Evolutionary conservation across 139 green algal species (phyloP), one percentile per base, ranked within the genome.

Genomic region (Penium margaritaceum): DNA sequence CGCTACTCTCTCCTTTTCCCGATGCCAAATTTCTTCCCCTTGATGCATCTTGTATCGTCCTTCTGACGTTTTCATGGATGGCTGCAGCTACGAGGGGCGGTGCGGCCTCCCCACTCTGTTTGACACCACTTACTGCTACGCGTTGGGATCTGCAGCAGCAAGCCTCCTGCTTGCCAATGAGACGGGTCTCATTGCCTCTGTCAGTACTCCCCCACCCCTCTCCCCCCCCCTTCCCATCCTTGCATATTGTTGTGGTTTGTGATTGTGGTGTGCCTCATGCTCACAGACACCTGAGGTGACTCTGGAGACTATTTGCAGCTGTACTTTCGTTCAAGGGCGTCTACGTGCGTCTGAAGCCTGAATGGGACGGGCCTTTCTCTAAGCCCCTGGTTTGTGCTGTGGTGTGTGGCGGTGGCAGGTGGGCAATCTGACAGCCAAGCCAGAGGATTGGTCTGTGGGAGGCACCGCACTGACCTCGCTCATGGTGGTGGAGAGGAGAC

Each of bases 31-130:
- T 29, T 37, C 29, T 36, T 55, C 44, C 3, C 27, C 44, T 55
- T 9, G 3, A 17, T 9, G 19, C 27, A 5, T 9, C 44, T 55
- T 21, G 19, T 21, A 55, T 9, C 5, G 19, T 4, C 44, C 44
- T 21, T 6, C 5, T 21, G 19, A 30, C 44, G n/a, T 21, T 21
- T 9, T 55, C 44, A 5, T 3, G n/a, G 19, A 17, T 21, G 5
- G 19, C 5, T 2, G 6, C 51, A 73, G 72, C 30, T 89, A 88
- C 43, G 84, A 90, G 74, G 85, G 84, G 36, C 76, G 86, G 38
- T 88, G 75, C 61, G 64, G 64, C 33, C 44, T 84, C 67, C 86
- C 86, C 73, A 84, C 81, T 75, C 89, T 89, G 73, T 90, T 90
- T 67, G 86, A 90, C 51, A 75, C 81, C 51, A 83, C 83, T 19